Evolutionary conservation across 2,329 filamentous ascomycete genomes (phyloP).

Genomic region (Gaeumannomyces tritici): DNA sequence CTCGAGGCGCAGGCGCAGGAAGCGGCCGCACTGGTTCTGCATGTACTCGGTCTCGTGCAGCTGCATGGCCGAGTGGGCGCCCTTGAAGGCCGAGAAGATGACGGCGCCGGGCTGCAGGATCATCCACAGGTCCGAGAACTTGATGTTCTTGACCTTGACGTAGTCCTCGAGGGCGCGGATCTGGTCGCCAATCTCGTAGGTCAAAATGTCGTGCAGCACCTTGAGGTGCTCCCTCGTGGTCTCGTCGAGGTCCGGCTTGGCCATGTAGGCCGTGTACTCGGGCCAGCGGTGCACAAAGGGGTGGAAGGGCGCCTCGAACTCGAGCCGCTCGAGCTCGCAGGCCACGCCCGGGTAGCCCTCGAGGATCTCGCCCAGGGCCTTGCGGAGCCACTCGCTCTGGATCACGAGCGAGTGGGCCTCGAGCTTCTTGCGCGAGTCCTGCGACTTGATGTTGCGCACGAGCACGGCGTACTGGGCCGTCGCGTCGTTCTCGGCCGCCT

Average conservation of each 20-base stretch:
- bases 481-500: constrained; percentile 50
- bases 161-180: constrained; percentile 42
- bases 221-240: constrained; percentile 34
- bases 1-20: constrained; percentile 27
- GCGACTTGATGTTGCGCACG: constrained; percentile 46
- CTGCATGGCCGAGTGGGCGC: constrained; percentile 27
- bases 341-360: constrained; percentile 51
- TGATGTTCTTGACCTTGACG: constrained; percentile 33
- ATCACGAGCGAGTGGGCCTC: constrained; percentile 53
- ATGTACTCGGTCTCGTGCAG: constrained; percentile 27
- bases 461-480: constrained; percentile 53
- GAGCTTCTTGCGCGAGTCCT: constrained; percentile 50
- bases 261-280: constrained; percentile 28
- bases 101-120: constrained; percentile 38
- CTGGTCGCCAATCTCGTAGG: constrained; percentile 38
- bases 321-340: constrained; percentile 47
- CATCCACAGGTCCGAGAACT: constrained; percentile 42
- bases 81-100: constrained; percentile 28
- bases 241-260: constrained; percentile 29
- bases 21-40: constrained; percentile 25
- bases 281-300: constrained; percentile 59
- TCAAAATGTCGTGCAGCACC: constrained; percentile 35
- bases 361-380: constrained; percentile 43
- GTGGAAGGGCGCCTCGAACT: constrained; percentile 50
- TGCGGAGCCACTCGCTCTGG: constrained; percentile 52